phyloP scores from a whole-genome alignment of 257 asterid genomes.

The Striga asiatica region DNA sequence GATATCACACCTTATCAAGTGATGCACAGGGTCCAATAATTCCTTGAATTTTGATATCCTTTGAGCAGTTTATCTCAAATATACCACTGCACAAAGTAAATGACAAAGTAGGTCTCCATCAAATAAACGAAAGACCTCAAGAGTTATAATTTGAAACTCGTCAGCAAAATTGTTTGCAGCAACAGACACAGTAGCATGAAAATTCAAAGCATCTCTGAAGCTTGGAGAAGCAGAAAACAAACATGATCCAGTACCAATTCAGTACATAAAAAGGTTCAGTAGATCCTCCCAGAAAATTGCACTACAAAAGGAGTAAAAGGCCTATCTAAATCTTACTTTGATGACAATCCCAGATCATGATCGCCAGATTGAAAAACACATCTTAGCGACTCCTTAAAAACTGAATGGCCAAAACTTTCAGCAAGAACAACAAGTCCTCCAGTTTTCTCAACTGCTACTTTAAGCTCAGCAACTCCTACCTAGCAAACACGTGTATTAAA shows the following conservation, averaged over 20 bases:
- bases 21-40: constrained; percentile 97
- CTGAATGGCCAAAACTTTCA: constrained; percentile 97
- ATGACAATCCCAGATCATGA: constrained; percentile 72
- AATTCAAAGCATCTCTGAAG: not conserved
- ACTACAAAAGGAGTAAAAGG: not conserved
- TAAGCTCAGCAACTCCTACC: constrained; percentile 97
- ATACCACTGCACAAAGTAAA: constrained; percentile 82
- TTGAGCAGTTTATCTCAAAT: constrained; percentile 89
- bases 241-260: not conserved
- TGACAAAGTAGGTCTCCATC: too few species aligned
- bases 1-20: constrained; percentile 66
- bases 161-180: not conserved
- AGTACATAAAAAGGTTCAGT: constrained; percentile 5
- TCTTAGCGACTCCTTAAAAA: constrained; percentile 77
- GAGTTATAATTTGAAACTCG: constrained; percentile 6
- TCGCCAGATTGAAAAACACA: constrained; percentile 77
- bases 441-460: constrained; percentile 81
- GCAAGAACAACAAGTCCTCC: constrained; percentile 94
- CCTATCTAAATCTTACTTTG: constrained; percentile 63
- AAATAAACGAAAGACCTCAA: not conserved
- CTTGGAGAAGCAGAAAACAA: not conserved
- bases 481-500: constrained; percentile 18
- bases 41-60: constrained; percentile 94
- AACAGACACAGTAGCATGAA: not conserved
- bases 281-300: not conserved